Evolutionary conservation across 345 rosid species (phyloP).

Genomic region (Gossypium longicalyx): DNA sequence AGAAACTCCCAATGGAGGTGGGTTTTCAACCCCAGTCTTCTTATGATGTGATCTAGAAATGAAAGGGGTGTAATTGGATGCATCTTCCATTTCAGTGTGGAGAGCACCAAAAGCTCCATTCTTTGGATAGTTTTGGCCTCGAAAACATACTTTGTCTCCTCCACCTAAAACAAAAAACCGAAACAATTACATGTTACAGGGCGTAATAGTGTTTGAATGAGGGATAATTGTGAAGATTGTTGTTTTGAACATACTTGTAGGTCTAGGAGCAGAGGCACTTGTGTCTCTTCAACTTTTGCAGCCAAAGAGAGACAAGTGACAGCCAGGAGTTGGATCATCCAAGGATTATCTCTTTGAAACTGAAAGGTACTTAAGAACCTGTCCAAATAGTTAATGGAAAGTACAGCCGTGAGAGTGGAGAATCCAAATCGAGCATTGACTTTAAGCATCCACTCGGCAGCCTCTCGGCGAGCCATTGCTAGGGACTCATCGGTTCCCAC

Average conservation of each 20-base stretch:
- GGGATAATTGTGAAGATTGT: background rate
- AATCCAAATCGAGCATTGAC: slow-evolving; percentile 65
- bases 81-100: slow-evolving; percentile 88
- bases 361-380: slow-evolving; percentile 54
- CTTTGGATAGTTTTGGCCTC: slow-evolving; percentile 85
- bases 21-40: slow-evolving; percentile 64
- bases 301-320: slow-evolving; percentile 88
- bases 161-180: slow-evolving; percentile 40
- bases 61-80: slow-evolving; percentile 81
- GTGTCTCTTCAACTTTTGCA: slow-evolving; percentile 91
- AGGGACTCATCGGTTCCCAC: slow-evolving; percentile 26
- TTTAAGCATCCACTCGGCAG: slow-evolving; percentile 72
- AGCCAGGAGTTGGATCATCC: slow-evolving; percentile 88
- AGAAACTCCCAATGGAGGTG: slow-evolving; percentile 68
- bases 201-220: background rate
- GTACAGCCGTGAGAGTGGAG: slow-evolving; percentile 60
- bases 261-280: slow-evolving; percentile 76
- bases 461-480: slow-evolving; percentile 48
- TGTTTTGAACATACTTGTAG: slow-evolving; percentile 52
- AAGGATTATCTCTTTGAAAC: slow-evolving; percentile 62
- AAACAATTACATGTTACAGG: background rate
- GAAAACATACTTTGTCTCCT: slow-evolving; percentile 60
- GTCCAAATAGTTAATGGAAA: slow-evolving; percentile 80
- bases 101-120: slow-evolving; percentile 91
- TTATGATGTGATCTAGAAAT: slow-evolving; percentile 63